phyloP scores from a whole-genome alignment of 345 rosid genomes.

The Populus tremula region DNA sequence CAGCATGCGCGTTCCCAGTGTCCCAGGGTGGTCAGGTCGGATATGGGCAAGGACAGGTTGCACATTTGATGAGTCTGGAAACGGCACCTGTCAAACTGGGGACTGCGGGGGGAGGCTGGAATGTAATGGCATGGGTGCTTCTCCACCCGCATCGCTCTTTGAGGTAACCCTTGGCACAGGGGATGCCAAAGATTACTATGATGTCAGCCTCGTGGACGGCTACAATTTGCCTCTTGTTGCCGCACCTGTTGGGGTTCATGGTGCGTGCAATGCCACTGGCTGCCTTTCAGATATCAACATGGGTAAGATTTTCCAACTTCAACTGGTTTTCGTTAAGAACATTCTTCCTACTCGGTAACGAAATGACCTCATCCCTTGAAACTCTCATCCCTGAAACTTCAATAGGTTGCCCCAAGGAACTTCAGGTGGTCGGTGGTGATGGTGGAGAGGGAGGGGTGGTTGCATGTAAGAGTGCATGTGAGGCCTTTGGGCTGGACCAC shows the following conservation, averaged over 20 bases:
- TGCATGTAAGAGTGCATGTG: constrained; percentile 84
- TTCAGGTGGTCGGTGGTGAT: constrained; percentile 71
- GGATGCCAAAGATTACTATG: constrained; percentile 60
- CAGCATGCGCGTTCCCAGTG: constrained; percentile 46
- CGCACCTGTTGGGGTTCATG: constrained; percentile 56
- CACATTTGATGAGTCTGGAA: constrained; percentile 55
- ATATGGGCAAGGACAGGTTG: constrained; percentile 93
- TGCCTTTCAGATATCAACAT: constrained; percentile 62
- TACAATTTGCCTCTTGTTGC: constrained; percentile 81
- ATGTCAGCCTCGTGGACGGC: constrained; percentile 82
- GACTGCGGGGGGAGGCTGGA: constrained; percentile 79
- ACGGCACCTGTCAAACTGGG: constrained; percentile 68
- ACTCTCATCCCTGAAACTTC: not conserved
- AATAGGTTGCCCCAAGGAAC: constrained; percentile 85
- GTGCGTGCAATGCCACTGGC: constrained; percentile 77
- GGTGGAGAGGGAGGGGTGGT: constrained; percentile 43
- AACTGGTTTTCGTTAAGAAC: not conserved
- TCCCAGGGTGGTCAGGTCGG: constrained; percentile 87
- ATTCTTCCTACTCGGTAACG: not conserved
- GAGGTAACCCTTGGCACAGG: constrained; percentile 70
- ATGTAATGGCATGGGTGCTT: constrained; percentile 68
- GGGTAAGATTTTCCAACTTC: constrained; percentile 34
- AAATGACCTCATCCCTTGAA: not conserved
- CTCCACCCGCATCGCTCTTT: constrained; percentile 82
- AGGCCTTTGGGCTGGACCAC: constrained; percentile 78